phyloP scores from a whole-genome alignment of 148 eudicot species.

The Diospyros lotus region DNA sequence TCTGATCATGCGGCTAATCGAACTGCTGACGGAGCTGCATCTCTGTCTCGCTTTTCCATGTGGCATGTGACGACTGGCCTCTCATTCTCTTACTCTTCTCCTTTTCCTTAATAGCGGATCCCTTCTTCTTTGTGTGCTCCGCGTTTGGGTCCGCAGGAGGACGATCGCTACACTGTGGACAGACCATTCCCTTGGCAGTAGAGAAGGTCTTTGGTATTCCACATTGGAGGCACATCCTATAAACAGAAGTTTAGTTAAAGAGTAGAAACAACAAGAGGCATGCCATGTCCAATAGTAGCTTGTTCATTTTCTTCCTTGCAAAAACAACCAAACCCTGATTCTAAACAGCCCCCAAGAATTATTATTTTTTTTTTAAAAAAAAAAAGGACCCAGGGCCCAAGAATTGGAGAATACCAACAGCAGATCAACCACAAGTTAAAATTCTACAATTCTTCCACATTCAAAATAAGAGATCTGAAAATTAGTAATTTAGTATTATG shows the following conservation, averaged over 20 bases:
- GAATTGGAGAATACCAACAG: neutral
- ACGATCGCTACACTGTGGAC: conserved; percentile 71
- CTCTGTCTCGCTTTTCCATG: conserved; percentile 98
- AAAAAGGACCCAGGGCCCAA: neutral
- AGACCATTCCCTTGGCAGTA: conserved; percentile 65
- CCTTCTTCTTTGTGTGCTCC: conserved; percentile 71
- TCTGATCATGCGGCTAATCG: conserved; percentile 42
- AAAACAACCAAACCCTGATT: too few species aligned
- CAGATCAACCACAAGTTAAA: neutral
- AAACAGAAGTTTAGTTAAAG: conserved; percentile 1
- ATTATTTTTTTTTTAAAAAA: neutral
- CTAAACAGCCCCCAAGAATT: too few species aligned
- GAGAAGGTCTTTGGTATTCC: conserved; percentile 88
- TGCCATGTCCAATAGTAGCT: too few species aligned
- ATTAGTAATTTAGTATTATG: too few species aligned
- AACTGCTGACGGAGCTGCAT: conserved; percentile 96
- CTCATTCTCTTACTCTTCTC: conserved; percentile 95
- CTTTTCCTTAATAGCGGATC: conserved; percentile 85
- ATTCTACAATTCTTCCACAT: neutral
- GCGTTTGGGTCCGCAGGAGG: conserved; percentile 38
- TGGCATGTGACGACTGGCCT: conserved; percentile 95
- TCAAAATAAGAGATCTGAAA: too few species aligned
- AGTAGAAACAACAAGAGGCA: neutral
- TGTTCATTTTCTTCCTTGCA: too few species aligned
- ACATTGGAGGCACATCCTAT: conserved; percentile 85